Base-by-base conservation (phyloP, 306 rosid genomes). In the Cicer chorassanicum region DNA sequence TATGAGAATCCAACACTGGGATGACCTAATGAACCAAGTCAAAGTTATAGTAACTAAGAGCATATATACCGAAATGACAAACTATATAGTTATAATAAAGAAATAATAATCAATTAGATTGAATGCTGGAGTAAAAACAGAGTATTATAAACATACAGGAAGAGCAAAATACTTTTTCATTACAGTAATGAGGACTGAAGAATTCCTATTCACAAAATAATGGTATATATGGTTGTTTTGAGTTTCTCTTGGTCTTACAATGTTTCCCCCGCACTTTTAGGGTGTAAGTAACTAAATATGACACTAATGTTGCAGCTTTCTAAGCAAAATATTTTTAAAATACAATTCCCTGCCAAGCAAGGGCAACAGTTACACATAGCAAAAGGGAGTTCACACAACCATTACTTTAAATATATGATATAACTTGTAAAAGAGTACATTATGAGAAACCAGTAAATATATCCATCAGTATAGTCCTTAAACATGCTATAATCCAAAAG, bases 1-100 rank as follows among this genome's bases (percentile, higher is more conserved):
- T 91, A 67, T 73, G 79, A 50, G 93, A 73, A 84, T 91, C 97
- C 86, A 93, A 80, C 65, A 96, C 96, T 59, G 98, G 98, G 67
- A 93, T 88, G 65, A 93, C 96, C 98, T 91, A 86, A 76, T 81
- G 45, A 50, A 50, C 70, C 63, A 75, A 82, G 46, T 34, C 51
- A 44, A 62, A 59, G 49, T 61, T 10, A 67, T 21, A 59, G 21
- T 59, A 59, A 59, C 15, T 59, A 66, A 73, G 72, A 78, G 66
- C 43, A 60, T 38, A 49, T 9, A 68, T 48, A 41, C 34, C 63
- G 24, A 54, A 77, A 81, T 77, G 21, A n/a, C 41, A 51, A 73
- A 66, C 44, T n/a, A 39, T 18, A 65, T 66, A 4, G 19, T 49
- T 61, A 45, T 55, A 62, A 62, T 38, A 62, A 63, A 63, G 15